A percentile compares a stretch with the other conserved stretches of the same genome.
phyloP scores from a whole-genome alignment of 768 basidiomycete genomes.

The Trichaptum fuscoviolaceum region DNA sequence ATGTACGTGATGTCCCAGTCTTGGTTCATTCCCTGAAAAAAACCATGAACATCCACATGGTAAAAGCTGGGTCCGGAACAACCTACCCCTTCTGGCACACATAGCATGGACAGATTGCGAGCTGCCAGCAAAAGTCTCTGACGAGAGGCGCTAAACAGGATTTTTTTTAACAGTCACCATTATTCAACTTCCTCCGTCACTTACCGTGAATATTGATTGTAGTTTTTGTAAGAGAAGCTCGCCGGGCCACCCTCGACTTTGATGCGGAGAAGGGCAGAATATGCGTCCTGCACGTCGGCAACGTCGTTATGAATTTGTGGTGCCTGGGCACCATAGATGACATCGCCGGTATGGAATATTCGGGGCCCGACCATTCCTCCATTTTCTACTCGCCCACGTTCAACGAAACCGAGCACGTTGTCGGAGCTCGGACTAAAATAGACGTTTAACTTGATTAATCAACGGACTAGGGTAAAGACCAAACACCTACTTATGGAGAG shows the following conservation, averaged over 20 bases:
- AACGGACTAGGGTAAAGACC: background rate
- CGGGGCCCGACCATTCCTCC: conserved; percentile 66
- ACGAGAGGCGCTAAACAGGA: conserved; percentile 47
- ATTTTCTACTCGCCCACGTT: conserved; percentile 63
- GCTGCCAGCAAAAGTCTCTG: conserved; percentile 61
- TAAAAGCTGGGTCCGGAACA: background rate
- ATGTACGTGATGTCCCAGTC: conserved; percentile 81
- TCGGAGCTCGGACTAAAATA: conserved; percentile 53
- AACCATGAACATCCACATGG: background rate
- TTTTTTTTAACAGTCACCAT: background rate
- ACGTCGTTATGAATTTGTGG: conserved; percentile 55
- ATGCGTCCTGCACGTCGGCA: conserved; percentile 54
- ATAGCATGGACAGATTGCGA: conserved; percentile 59
- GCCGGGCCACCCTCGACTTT: conserved; percentile 68
- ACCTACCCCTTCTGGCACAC: conserved; percentile 63
- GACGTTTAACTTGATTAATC: background rate
- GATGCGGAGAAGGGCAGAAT: conserved; percentile 59
- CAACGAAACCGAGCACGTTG: conserved; percentile 56
- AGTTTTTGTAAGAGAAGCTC: conserved; percentile 75
- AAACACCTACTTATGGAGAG: conserved; percentile 60
- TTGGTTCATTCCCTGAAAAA: conserved; percentile 57
- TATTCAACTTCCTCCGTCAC: conserved; percentile 11
- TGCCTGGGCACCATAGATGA: conserved; percentile 54
- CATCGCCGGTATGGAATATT: conserved; percentile 63
- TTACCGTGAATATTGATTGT: conserved; percentile 62